phyloP scores from a whole-genome alignment of 2,329 filamentous ascomycete genomes.

The Rosellinia necatrix region DNA sequence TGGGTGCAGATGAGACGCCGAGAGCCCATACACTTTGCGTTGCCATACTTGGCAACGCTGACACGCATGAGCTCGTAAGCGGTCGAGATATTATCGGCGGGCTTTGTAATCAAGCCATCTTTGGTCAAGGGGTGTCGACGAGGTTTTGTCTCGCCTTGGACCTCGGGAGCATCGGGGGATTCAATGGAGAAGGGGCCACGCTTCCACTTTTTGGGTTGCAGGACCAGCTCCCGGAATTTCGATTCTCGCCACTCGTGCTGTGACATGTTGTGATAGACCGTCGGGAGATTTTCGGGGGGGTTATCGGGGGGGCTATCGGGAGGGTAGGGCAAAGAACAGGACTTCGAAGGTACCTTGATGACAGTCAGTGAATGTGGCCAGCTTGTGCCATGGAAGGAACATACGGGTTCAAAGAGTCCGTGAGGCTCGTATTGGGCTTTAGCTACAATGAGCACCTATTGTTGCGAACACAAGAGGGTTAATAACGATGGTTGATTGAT shows the following conservation, averaged over 20 bases:
- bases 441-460: background rate
- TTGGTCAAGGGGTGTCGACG: constrained; percentile 67
- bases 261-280: constrained; percentile 27
- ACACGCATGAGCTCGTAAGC: constrained; percentile 75
- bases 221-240: constrained; percentile 35
- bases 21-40: constrained; percentile 68
- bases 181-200: constrained; percentile 72
- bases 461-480: background rate
- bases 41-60: constrained; percentile 68
- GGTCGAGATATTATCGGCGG: constrained; percentile 69
- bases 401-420: constrained; percentile 4
- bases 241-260: constrained; percentile 39
- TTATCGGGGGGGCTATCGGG: background rate
- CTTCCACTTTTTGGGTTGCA: constrained; percentile 56
- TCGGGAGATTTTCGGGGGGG: too few species aligned
- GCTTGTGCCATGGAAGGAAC: too few species aligned
- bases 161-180: constrained; percentile 63
- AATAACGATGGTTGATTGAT: background rate
- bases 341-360: background rate
- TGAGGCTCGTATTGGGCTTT: background rate
- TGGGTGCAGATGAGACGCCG: constrained; percentile 77
- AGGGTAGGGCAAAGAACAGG: background rate
- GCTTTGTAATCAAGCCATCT: constrained; percentile 64
- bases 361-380: constrained; percentile 2
- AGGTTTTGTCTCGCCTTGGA: constrained; percentile 75